These are phyloP conservation scores for Stephanodiscus triporus DNA, from an alignment of 108 stramenopile species.

Conservation along the genomic window DNA sequence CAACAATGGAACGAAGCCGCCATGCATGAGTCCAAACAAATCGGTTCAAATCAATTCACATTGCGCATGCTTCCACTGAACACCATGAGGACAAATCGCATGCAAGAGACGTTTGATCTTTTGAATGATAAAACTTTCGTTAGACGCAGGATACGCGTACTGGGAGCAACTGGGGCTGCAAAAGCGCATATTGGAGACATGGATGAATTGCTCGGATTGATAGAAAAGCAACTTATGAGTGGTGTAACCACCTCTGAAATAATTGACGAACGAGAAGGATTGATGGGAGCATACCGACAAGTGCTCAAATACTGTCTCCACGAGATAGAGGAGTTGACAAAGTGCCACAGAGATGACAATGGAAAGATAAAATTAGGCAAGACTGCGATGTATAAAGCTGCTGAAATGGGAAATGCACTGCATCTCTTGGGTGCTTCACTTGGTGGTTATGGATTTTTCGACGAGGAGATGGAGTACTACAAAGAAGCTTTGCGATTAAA, in stretches of 20 bases:
- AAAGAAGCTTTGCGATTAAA: conserved; percentile 48
- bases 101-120: conserved; percentile 48
- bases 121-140: conserved; percentile 55
- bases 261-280: conserved; percentile 45
- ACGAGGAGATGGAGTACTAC: conserved; percentile 53
- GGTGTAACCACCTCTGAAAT: conserved; percentile 20
- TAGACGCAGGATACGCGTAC: conserved; percentile 29
- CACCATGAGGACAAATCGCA: conserved; percentile 39
- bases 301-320: conserved; percentile 43
- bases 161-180: conserved; percentile 44
- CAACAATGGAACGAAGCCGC: conserved; percentile 49
- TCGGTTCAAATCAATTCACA: conserved; percentile 39
- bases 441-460: conserved; percentile 52
- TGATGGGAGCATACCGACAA: conserved; percentile 40
- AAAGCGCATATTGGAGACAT: conserved; percentile 47
- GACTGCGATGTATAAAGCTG: conserved; percentile 32
- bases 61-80: conserved; percentile 50
- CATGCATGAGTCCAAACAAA: conserved; percentile 15
- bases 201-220: conserved; percentile 48
- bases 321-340: conserved; percentile 31
- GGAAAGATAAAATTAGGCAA: conserved; percentile 24
- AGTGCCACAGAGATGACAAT: conserved; percentile 21
- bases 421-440: conserved; percentile 57
- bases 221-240: conserved; percentile 23
- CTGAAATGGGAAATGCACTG: conserved; percentile 48